Evolutionary conservation across 352 stramenopile genomes (phyloP), one percentile per base, ranked within the genome.

Genomic region (Detonula confervacea): DNA sequence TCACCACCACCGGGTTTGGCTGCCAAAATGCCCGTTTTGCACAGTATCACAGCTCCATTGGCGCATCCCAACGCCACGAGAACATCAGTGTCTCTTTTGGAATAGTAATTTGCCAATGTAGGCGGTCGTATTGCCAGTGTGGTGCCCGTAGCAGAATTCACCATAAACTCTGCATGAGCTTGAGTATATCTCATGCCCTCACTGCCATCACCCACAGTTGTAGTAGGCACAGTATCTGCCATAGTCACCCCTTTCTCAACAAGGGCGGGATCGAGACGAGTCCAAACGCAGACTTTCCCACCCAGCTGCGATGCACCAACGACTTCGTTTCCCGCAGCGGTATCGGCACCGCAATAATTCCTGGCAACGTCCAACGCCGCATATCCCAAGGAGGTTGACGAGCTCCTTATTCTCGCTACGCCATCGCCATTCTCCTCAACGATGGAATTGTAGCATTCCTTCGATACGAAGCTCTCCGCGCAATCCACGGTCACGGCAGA

Each of bases 301-400:
- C 70, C 76, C 16, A 84, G 44, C 29, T 76, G 49, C 3, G 70
- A 75, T 33, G 70, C 73, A 22, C 72, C 66, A 2, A 91, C 65
- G 20, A 90, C 33, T 66, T 86, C 66, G 64, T 91, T 79, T 44
- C 82, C 87, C 4, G 78, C 74, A 8, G n/a, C 24, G 9, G 73
- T 44, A 73, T 92, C 87, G 0, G 82, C 74, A 6, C 82, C 84
- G 5, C 75, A 75, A 47, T 91, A 90, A 68, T 90, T 92, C 67
- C 84, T 55, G 25, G 54, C 69, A 16, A 85, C 47, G 18, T 80
- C 72, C 7, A 90, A 42, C 27, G 77, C 64, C 18, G 71, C 67
- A 56, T 75, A 89, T 57, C 87, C 87, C 29, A 89, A 54, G n/a
- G n/a, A n/a, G n/a, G n/a, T n/a, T n/a, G n/a, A n/a, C n/a, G n/a